These are phyloP conservation scores for Dictyostelium capitatum DNA, from an alignment of 78 protist species.

Conservation along the genomic window DNA sequence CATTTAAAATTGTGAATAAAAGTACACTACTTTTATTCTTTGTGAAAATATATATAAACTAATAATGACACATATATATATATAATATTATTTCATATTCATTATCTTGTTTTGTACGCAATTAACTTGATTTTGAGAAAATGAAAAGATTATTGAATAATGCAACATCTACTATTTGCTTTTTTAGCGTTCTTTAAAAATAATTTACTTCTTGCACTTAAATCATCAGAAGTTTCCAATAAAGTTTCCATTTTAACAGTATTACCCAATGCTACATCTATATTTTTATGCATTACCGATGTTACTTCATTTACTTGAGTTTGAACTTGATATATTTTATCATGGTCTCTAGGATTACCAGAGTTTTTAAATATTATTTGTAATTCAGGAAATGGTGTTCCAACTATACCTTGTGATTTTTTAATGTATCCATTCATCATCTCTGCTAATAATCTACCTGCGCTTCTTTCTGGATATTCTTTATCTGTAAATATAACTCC, in stretches of 20 bases:
- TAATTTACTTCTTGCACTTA: conserved; percentile 58
- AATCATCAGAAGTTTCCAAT: conserved; percentile 55
- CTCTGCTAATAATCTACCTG: conserved; percentile 50
- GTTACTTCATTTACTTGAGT: conserved; percentile 67
- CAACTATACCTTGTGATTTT: conserved; percentile 50
- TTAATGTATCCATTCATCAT: conserved; percentile 56
- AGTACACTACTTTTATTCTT: too few species aligned
- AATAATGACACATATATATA: too few species aligned
- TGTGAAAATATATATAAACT: too few species aligned
- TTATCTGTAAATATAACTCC: conserved; percentile 79
- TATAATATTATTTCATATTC: too few species aligned
- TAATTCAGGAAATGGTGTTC: conserved; percentile 52
- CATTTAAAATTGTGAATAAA: too few species aligned
- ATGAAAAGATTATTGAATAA: conserved; percentile 42
- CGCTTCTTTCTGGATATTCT: conserved; percentile 75
- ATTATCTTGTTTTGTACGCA: too few species aligned
- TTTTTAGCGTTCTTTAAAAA: conserved; percentile 64
- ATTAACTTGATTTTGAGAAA: neutral
- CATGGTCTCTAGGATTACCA: conserved; percentile 22
- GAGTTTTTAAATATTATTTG: conserved; percentile 15
- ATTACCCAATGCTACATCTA: conserved; percentile 58
- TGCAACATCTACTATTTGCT: conserved; percentile 78
- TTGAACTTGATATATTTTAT: conserved; percentile 45
- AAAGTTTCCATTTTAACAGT: conserved; percentile 56
- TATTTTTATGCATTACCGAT: conserved; percentile 67